Percentiles rank a stretch among this genome's conserved stretches.
phyloP scores from a whole-genome alignment of 495 filamentous ascomycete species.

The Geopyxis carbonaria region DNA sequence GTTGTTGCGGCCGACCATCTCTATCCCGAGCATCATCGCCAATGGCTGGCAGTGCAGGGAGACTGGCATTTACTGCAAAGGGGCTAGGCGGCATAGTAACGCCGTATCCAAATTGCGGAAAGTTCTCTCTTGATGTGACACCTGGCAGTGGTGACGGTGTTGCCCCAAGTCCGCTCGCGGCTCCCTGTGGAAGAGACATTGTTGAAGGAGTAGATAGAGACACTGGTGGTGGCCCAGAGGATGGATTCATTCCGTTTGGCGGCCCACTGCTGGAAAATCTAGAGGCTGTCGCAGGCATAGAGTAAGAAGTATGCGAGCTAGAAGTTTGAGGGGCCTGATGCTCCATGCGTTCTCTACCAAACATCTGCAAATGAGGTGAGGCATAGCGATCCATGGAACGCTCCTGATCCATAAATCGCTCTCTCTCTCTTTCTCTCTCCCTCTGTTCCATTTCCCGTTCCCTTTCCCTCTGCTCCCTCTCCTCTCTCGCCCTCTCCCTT shows the following conservation, averaged over 20 bases:
- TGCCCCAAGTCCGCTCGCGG: constrained; percentile 15
- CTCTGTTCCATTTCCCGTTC: constrained; percentile 10
- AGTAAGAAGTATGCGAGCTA: constrained; percentile 19
- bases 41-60: constrained; percentile 29
- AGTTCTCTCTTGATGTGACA: constrained; percentile 22
- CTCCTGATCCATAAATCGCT: constrained; percentile 10
- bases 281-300: constrained; percentile 34
- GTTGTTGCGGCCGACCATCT: constrained; percentile 21
- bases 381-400: constrained; percentile 4
- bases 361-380: neutral
- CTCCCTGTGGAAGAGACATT: constrained; percentile 18
- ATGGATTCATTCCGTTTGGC: constrained; percentile 25
- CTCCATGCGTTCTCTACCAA: constrained; percentile 7
- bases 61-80: constrained; percentile 30
- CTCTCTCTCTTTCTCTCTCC: constrained; percentile 23
- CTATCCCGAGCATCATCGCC: constrained; percentile 26
- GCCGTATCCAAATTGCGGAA: constrained; percentile 28
- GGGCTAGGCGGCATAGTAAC: constrained; percentile 31
- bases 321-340: constrained; percentile 15
- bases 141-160: constrained; percentile 20
- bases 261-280: constrained; percentile 24
- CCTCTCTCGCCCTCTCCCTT: constrained; percentile 15
- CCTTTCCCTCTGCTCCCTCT: constrained; percentile 13
- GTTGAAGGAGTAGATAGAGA: constrained; percentile 17
- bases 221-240: constrained; percentile 16